Base-by-base conservation (phyloP, 176 grass and related monocot species). In the Aegilops umbellulata region DNA sequence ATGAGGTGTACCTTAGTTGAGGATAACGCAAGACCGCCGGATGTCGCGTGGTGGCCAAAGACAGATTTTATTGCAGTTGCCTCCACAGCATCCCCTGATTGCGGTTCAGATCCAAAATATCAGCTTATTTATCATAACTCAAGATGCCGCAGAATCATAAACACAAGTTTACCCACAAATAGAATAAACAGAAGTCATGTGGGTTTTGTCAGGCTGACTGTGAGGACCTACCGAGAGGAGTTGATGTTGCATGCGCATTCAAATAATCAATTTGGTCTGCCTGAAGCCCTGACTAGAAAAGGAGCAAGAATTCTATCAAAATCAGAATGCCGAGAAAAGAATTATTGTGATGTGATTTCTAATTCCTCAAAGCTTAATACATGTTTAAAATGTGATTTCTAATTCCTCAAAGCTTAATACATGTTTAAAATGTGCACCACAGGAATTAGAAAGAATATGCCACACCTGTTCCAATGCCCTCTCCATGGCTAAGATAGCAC, bases 161-260 rank as follows among this genome's bases (percentile, higher is more conserved):
- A 5, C 23, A 74, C 3, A 14, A 44, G 39, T 70, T 58, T n/a
- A 22, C 19, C 36, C 24, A 26, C 60, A 82, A 11, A 25, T 10
- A 30, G 4, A 64, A 73, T 9, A 36, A 81, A 23, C 5, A 57
- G 3, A 76, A 35, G 7, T 17, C 26, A 47, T 68, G 27, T 38
- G 25, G 22, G 8, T 3, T 69, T 49, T 36, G 46, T 16, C 26
- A 60, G 11, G 5, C 32, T 27, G 13, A 68, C 9, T 83, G 6
- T 75, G 47, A 76, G 34, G 22, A 82, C 60, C 84, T 90, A 98
- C 96, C 93, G 14, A 98, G 78, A 89, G 92, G 93, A 78, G 96
- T 98, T 86, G 96, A 95, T 73, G 96, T 98, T 26, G 96, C 96
- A 89, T 95, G 93, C 0, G 93, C 93, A 85, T 98, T 98, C 83